Evolutionary conservation across 257 asterid species (phyloP).

Genomic region (Parsonsia alboflavescens): DNA sequence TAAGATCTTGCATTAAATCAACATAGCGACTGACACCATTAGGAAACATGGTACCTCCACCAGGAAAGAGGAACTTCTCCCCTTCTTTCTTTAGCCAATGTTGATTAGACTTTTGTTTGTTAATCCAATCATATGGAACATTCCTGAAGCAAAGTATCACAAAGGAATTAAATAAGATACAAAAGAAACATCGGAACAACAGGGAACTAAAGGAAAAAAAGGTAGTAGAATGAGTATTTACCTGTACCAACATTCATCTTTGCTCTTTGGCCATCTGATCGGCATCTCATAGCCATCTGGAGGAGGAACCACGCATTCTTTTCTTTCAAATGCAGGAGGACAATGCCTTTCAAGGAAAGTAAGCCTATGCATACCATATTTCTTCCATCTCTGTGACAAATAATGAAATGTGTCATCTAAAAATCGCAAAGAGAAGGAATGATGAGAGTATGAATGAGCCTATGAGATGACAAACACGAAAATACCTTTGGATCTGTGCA

Average conservation of each 20-base stretch:
- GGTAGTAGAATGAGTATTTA: conserved; percentile 15
- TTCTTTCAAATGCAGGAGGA: conserved; percentile 70
- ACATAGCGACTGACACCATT: conserved; percentile 82
- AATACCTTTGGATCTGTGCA: conserved; percentile 98
- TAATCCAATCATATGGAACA: conserved; percentile 97
- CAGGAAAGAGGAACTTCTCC: conserved; percentile 91
- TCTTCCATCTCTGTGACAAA: conserved; percentile 70
- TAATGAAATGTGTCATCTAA: conserved; percentile 1
- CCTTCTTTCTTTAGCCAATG: conserved; percentile 97
- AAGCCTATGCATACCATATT: conserved; percentile 51
- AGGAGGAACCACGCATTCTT: conserved; percentile 80
- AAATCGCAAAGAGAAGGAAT: not conserved
- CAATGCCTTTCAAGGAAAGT: conserved; percentile 82
- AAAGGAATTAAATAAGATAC: conserved; percentile 3
- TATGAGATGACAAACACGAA: conserved; percentile 3
- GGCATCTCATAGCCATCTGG: conserved; percentile 81
- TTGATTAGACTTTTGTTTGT: conserved; percentile 87
- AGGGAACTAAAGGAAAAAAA: not conserved
- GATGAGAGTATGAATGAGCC: not conserved
- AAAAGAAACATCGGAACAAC: not conserved
- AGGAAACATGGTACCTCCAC: conserved; percentile 99
- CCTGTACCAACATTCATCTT: conserved; percentile 89
- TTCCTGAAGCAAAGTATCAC: conserved; percentile 40
- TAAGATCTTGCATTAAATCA: conserved; percentile 74
- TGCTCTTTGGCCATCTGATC: conserved; percentile 88